phyloP scores from a whole-genome alignment of 202 grass and related monocot species.

The Setaria italica region DNA sequence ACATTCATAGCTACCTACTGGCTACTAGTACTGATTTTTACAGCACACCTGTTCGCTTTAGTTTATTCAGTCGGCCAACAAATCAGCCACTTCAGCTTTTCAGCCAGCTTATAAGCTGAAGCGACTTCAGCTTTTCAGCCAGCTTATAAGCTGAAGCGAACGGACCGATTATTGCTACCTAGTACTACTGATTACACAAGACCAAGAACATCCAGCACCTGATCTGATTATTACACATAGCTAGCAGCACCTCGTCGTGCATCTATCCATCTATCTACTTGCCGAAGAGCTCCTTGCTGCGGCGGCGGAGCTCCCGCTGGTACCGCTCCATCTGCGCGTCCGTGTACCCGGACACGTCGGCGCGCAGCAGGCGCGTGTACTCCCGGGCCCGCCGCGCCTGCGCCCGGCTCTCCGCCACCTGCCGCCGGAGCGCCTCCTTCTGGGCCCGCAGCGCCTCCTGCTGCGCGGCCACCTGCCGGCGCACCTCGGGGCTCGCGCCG shows the following conservation, averaged over 20 bases:
- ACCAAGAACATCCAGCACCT: not conserved
- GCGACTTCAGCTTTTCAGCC: too few relatives aligned
- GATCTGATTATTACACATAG: not conserved
- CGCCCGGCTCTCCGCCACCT: not conserved
- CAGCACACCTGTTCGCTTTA: not conserved
- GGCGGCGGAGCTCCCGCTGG: not conserved
- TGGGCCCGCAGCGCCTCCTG: not conserved
- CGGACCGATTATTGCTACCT: too few relatives aligned
- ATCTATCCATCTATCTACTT: not conserved
- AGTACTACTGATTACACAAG: not conserved
- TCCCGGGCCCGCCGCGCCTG: not conserved
- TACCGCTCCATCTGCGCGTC: not conserved
- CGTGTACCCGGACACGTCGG: conserved; percentile 11
- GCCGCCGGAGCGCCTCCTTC: not conserved
- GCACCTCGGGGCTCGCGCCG: conserved; percentile 7
- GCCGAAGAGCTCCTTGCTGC: not conserved
- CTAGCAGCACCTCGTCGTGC: not conserved
- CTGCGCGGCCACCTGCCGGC: not conserved
- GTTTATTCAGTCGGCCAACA: too few relatives aligned
- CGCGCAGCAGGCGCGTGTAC: not conserved
- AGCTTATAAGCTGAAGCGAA: too few relatives aligned
- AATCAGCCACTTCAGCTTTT: too few relatives aligned
- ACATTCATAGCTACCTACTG: not conserved
- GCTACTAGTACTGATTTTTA: not conserved
- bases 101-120: too few relatives aligned